Conservation (phyloP, 805 yeast genomes). For the Saccharomycopsis microspora region DNA sequence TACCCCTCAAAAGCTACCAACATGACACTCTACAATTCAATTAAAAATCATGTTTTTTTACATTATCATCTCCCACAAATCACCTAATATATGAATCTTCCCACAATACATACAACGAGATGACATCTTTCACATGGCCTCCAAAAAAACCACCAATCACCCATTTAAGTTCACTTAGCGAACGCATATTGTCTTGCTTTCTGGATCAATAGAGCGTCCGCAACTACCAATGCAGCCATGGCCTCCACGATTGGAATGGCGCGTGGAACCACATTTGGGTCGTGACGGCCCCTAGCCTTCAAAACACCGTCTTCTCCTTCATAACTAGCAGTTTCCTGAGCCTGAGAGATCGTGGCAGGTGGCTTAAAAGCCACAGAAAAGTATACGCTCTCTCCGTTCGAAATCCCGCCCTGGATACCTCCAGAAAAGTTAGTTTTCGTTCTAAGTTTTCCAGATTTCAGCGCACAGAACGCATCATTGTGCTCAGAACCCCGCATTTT, state of each 20-base stretch:
- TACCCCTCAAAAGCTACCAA: too few species aligned
- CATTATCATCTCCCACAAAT: too few species aligned
- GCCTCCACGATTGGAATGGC: slow-evolving; percentile 98
- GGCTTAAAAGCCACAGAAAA: slow-evolving; percentile 96
- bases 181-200: slow-evolving; percentile 61
- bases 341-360: slow-evolving; percentile 94
- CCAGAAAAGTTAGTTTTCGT: slow-evolving; percentile 90
- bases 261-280: slow-evolving; percentile 96
- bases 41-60: too few species aligned
- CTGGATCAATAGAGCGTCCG: slow-evolving; percentile 78
- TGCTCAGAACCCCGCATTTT: slow-evolving; percentile 86
- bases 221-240: slow-evolving; percentile 91
- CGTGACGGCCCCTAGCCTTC: slow-evolving; percentile 97
- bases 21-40: too few species aligned
- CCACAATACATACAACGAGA: too few species aligned
- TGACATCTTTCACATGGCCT: neutral
- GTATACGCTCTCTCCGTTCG: slow-evolving; percentile 92
- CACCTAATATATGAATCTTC: too few species aligned
- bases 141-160: too few species aligned
- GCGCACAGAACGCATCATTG: slow-evolving; percentile 74
- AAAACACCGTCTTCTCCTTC: slow-evolving; percentile 80
- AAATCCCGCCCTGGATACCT: slow-evolving; percentile 96
- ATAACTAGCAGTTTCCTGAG: slow-evolving; percentile 79
- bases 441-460: slow-evolving; percentile 52
- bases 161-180: neutral